Evolutionary conservation across 2,329 filamentous ascomycete species (phyloP).

Genomic region (Huntiella decipiens): DNA sequence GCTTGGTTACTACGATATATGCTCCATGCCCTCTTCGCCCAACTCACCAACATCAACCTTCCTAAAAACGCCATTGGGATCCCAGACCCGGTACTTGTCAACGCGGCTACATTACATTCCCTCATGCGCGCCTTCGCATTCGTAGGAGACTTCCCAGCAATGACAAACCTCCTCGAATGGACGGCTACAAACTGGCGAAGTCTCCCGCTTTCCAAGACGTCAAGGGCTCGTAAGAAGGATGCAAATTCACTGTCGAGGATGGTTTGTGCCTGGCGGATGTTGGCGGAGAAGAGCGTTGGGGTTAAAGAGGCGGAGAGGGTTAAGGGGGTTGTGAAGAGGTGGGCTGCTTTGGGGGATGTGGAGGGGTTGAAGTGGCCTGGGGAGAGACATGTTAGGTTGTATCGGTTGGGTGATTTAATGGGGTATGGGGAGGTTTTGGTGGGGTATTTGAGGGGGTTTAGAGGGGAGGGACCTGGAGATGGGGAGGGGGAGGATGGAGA

Average conservation of each 20-base stretch:
- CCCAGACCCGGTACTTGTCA: background rate
- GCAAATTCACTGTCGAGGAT: conserved; percentile 18
- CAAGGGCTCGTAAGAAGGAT: conserved; percentile 14
- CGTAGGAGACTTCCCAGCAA: conserved; percentile 37
- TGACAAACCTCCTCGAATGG: conserved; percentile 40
- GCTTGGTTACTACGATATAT: conserved; percentile 7
- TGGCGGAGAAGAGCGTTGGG: conserved; percentile 25
- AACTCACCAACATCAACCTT: background rate
- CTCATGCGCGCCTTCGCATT: conserved; percentile 40
- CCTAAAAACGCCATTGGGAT: background rate
- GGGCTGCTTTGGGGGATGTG: conserved; percentile 12
- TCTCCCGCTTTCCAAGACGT: conserved; percentile 12
- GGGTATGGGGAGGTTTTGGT: conserved; percentile 7
- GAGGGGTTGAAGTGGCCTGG: conserved; percentile 23
- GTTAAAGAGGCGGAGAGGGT: conserved; percentile 17
- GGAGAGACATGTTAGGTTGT: conserved; percentile 19
- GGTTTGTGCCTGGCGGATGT: conserved; percentile 29
- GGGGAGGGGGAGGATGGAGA: conserved; percentile 3
- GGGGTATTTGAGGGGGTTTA: conserved; percentile 2
- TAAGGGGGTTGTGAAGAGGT: conserved; percentile 15
- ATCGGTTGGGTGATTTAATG: conserved; percentile 12
- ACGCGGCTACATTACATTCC: conserved; percentile 5
- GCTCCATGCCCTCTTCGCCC: conserved; percentile 1
- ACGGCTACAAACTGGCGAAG: conserved; percentile 29
- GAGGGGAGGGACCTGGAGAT: background rate